Base-by-base conservation (phyloP, 306 rosid species). In the Trifolium fragiferum region DNA sequence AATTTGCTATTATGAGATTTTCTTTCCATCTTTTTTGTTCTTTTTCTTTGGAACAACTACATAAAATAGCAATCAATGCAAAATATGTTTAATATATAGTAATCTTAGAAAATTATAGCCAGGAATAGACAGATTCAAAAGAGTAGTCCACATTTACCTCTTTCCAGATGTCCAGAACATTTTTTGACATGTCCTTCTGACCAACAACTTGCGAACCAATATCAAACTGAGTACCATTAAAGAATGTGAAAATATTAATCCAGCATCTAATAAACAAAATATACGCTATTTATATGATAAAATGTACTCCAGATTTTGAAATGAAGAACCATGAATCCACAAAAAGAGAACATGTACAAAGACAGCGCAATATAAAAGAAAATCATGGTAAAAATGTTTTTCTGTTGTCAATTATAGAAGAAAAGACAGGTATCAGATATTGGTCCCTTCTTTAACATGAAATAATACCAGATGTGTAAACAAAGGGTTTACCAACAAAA, bases 151-250 rank as follows among this genome's bases (percentile, higher is more conserved):
- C 14, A 37, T 68, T 82, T 82, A 91, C 98, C 90, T 87, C 94
- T 82, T 93, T 93, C 98, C 98, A 93, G 70, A 93, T 71, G 81
- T 93, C 97, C 69, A 88, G 76, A 62, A 83, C 86, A 81, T 85
- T 87, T 83, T 53, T 89, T 50, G 92, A 83, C 74, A 84, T 77
- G 82, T 93, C 98, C 83, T 93, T 93, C 82, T 79, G 84, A 53
- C 98, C 98, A 82, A 93, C 90, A 65, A 91, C 97, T 89, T 93
- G 98, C 76, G 97, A 87, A 72, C 88, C 82, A 55, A 91, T 66
- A 51, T 90, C 94, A 87, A 86, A 80, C 98, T 93, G 86, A 65
- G 66, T 20, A 7, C 72, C 81, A 88, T 68, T 51, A 81, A 84
- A 84, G 50, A 72, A 84, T 2, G 63, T 50, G 21, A 70, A 30